phyloP scores from a whole-genome alignment of 441 rosid genomes.

The Pelargonium fulgidum region DNA sequence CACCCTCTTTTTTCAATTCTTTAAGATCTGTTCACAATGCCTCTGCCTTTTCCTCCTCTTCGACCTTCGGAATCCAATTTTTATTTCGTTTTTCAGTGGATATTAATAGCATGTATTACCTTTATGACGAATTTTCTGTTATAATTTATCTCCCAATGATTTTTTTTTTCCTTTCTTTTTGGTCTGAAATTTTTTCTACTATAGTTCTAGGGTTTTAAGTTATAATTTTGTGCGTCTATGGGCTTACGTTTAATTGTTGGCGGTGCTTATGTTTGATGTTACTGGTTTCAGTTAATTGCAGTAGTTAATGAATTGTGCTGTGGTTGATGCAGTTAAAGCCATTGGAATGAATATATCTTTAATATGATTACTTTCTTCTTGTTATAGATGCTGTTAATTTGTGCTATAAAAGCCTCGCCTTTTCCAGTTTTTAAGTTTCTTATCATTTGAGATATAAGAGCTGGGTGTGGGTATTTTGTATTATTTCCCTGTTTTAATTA shows the following conservation, averaged over 20 bases:
- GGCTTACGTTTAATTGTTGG: not conserved
- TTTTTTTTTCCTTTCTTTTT: not conserved
- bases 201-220: slow-evolving; percentile 22
- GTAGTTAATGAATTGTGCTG: not conserved
- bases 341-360: not conserved
- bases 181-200: slow-evolving; percentile 6
- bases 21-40: not conserved
- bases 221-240: not conserved
- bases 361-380: not conserved
- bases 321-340: not conserved
- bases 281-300: not conserved
- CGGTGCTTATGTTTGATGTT: not conserved
- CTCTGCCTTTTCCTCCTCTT: not conserved
- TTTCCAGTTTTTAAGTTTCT: not conserved
- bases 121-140: not conserved
- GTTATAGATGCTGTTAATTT: no score
- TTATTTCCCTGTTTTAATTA: slow-evolving; percentile 23
- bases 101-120: not conserved
- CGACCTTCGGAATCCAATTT: not conserved
- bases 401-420: no score
- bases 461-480: slow-evolving; percentile 5
- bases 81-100: slow-evolving; percentile 10
- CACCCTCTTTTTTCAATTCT: not conserved
- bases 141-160: not conserved
- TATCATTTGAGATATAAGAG: no score